Conservation (phyloP, 306 rosid genomes). For the Citrullus colocynthis region DNA sequence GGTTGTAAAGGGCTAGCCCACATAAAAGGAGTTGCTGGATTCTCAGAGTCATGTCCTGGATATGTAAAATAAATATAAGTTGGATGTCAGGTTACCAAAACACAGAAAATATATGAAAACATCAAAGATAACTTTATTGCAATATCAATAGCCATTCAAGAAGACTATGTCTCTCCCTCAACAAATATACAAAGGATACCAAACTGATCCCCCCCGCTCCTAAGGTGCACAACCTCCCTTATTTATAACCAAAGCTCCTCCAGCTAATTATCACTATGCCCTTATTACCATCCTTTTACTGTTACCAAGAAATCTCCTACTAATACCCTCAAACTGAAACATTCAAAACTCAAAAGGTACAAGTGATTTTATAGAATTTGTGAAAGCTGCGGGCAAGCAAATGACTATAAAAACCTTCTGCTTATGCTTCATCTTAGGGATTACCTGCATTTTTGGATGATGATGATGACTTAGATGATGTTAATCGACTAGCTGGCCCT, state of each 20-base stretch:
- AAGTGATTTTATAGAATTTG: not conserved
- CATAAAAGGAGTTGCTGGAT: slow-evolving; percentile 22
- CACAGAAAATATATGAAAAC: too few relatives aligned
- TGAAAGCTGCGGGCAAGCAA: not conserved
- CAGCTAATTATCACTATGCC: too few relatives aligned
- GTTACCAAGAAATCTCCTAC: too few relatives aligned
- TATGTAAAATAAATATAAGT: slow-evolving; percentile 24
- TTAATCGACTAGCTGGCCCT: slow-evolving; percentile 17
- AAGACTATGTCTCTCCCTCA: too few relatives aligned
- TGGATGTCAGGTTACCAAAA: not conserved
- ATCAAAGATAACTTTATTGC: too few relatives aligned
- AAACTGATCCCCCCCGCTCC: too few relatives aligned
- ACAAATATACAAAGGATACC: too few relatives aligned
- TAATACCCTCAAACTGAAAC: not conserved
- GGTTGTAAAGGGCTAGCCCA: slow-evolving; percentile 22
- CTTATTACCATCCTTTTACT: too few relatives aligned
- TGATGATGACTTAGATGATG: slow-evolving; percentile 27
- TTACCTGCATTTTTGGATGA: slow-evolving; percentile 32
- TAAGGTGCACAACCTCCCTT: too few relatives aligned
- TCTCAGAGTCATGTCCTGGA: slow-evolving; percentile 21
- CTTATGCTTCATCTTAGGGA: not conserved
- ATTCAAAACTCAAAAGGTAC: slow-evolving; percentile 9
- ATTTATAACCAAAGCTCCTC: too few relatives aligned
- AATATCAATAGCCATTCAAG: too few relatives aligned
- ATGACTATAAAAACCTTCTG: not conserved